Conservation (phyloP, 345 rosid species). For the Tarenaya hassleriana region DNA sequence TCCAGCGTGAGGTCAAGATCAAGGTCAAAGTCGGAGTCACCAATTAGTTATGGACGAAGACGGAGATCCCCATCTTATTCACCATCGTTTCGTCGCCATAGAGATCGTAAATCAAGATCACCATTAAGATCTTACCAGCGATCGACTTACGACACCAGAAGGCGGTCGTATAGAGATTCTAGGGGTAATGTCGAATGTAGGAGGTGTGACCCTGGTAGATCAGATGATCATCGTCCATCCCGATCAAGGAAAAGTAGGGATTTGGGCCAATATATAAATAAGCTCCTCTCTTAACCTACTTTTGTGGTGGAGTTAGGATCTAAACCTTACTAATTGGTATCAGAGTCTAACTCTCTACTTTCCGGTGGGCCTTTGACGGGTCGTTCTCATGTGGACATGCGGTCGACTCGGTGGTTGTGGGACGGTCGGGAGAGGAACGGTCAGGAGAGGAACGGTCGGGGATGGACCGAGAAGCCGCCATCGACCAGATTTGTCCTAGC, state of each 20-base stretch:
- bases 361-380: no score
- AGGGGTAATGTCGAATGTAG: conserved; percentile 45
- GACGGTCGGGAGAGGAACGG: no score
- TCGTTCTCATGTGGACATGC: no score
- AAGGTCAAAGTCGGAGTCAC: conserved; percentile 72
- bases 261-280: conserved; percentile 48
- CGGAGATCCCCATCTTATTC: conserved; percentile 66
- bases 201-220: conserved; percentile 49
- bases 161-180: conserved; percentile 47
- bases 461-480: no score
- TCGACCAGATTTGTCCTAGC: no score
- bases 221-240: conserved; percentile 45
- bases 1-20: conserved; percentile 62
- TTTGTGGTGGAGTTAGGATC: no score
- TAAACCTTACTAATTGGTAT: no score
- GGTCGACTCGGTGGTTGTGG: no score
- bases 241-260: conserved; percentile 68
- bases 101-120: conserved; percentile 66
- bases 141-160: conserved; percentile 53
- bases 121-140: conserved; percentile 49
- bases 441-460: no score
- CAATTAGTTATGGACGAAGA: conserved; percentile 53
- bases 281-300: no score
- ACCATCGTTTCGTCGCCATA: conserved; percentile 48
- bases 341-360: no score